A percentile compares a stretch with the other conserved stretches of the same genome.
Evolutionary conservation across 208 protist genomes (phyloP).

Genomic region (Wallacemonas sp.): DNA sequence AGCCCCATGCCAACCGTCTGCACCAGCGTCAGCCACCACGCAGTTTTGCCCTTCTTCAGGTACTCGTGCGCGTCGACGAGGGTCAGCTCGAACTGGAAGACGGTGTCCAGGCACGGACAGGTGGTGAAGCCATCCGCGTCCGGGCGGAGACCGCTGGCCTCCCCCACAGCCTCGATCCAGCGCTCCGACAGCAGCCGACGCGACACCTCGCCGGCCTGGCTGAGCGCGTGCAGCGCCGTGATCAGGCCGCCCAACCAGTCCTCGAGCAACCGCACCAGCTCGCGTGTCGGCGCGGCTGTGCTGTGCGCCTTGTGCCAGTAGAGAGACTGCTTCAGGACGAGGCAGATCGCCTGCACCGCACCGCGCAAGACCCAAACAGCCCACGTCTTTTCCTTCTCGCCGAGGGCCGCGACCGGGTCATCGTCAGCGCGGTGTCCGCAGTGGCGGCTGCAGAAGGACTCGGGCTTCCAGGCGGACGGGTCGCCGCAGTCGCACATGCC

Average conservation of each 20-base stretch:
- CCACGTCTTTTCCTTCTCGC: constrained; percentile 41
- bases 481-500: constrained; percentile 96
- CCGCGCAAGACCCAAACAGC: constrained; percentile 42
- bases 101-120: constrained; percentile 32
- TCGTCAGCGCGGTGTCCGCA: constrained; percentile 32
- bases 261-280: constrained; percentile 11
- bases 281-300: neutral
- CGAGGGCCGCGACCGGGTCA: constrained; percentile 28
- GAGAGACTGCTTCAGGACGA: constrained; percentile 33
- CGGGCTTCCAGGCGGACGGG: constrained; percentile 70
- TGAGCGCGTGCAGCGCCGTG: constrained; percentile 18
- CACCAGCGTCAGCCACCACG: constrained; percentile 23
- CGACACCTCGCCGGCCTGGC: constrained; percentile 23
- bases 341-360: constrained; percentile 39
- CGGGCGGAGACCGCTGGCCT: constrained; percentile 19
- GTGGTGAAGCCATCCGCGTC: neutral
- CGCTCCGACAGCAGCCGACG: constrained; percentile 25
- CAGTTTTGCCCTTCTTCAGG: neutral
- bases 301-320: constrained; percentile 1
- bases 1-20: constrained; percentile 38
- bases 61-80: neutral
- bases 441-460: constrained; percentile 69
- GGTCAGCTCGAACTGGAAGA: constrained; percentile 36
- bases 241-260: constrained; percentile 24
- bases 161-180: constrained; percentile 30